These are phyloP conservation scores for Phoenix dactylifera DNA, from an alignment of 176 grass and related monocot species.

Conservation along the genomic window DNA sequence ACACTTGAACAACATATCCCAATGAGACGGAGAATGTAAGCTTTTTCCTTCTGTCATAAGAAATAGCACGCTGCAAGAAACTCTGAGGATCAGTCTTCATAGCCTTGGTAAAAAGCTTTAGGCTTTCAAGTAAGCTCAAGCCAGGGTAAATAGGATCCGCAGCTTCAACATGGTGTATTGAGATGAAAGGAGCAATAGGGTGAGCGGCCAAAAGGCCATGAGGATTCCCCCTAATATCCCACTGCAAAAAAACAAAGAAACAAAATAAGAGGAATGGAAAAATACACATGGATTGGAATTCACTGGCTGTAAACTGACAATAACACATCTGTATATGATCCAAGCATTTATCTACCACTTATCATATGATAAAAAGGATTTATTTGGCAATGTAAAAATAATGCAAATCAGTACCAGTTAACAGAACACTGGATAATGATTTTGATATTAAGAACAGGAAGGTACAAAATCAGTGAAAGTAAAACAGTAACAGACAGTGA, in stretches of 20 bases:
- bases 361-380: too few species aligned
- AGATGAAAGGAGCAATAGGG: constrained; percentile 81
- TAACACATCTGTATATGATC: too few species aligned
- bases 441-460: too few species aligned
- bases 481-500: too few species aligned
- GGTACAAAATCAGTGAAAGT: too few species aligned
- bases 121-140: constrained; percentile 66
- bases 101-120: constrained; percentile 78
- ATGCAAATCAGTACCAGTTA: too few species aligned
- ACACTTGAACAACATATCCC: constrained; percentile 94
- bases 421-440: too few species aligned
- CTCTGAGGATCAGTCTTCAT: constrained; percentile 80
- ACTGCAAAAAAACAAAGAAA: constrained; percentile 33
- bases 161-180: constrained; percentile 81
- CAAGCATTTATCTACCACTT: too few species aligned
- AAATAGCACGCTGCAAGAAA: constrained; percentile 85
- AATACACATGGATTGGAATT: background rate
- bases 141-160: constrained; percentile 85
- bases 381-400: too few species aligned
- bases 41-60: constrained; percentile 51
- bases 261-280: background rate
- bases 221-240: constrained; percentile 89
- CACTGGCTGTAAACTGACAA: too few species aligned
- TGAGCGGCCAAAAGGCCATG: constrained; percentile 82
- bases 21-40: constrained; percentile 66